Percentiles rank a stretch among this genome's conserved stretches.
These are phyloP conservation scores for Cladosporium velox DNA, from an alignment of 2,329 filamentous ascomycete species.

Conservation along the genomic window DNA sequence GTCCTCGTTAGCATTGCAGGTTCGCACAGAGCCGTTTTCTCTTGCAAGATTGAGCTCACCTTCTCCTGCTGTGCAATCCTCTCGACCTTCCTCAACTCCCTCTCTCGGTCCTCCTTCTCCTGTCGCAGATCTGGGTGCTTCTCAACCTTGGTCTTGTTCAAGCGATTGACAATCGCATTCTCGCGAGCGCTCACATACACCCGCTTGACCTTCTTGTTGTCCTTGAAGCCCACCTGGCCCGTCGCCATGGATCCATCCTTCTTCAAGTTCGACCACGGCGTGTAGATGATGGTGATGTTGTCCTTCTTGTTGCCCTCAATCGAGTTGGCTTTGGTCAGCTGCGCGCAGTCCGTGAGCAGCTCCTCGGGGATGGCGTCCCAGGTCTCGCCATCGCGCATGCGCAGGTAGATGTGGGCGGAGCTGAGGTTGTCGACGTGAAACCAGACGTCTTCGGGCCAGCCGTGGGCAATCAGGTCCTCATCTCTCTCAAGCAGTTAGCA, in stretches of 20 bases:
- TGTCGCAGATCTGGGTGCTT: constrained; percentile 79
- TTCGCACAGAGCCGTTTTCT: background rate
- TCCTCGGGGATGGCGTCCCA: constrained; percentile 81
- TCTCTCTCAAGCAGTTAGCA: constrained; percentile 58
- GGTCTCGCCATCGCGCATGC: constrained; percentile 72
- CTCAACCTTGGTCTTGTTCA: constrained; percentile 95
- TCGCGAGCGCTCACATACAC: constrained; percentile 78
- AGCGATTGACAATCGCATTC: constrained; percentile 91
- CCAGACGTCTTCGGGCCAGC: constrained; percentile 96
- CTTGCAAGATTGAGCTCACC: constrained; percentile 48
- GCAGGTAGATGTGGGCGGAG: constrained; percentile 93
- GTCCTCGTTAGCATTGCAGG: constrained; percentile 1
- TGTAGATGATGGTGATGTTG: constrained; percentile 95
- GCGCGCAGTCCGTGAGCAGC: constrained; percentile 84
- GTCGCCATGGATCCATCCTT: constrained; percentile 96
- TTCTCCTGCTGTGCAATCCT: constrained; percentile 62
- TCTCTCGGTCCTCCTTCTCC: constrained; percentile 76
- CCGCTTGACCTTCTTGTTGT: constrained; percentile 79
- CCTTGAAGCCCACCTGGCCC: constrained; percentile 93
- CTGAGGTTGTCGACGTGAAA: constrained; percentile 98
- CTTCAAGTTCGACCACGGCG: constrained; percentile 92
- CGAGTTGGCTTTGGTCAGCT: constrained; percentile 97
- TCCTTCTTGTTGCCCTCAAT: constrained; percentile 99
- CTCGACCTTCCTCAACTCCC: constrained; percentile 71
- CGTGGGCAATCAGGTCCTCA: constrained; percentile 92